Base-by-base conservation (phyloP, 164 flowering plant species). In the Litsea cubeba region DNA sequence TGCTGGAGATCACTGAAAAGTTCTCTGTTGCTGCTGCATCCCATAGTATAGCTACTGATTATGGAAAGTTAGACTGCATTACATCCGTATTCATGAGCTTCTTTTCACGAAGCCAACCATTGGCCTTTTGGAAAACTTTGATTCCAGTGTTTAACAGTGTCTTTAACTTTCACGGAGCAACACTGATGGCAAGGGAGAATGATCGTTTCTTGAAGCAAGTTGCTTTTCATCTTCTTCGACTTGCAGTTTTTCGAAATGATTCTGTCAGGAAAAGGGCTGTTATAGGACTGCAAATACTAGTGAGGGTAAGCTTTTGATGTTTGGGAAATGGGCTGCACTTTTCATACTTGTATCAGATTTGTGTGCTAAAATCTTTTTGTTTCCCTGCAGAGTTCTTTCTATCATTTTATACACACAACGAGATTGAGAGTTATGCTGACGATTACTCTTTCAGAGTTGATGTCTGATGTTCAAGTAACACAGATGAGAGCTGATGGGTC, bases 381-480 rank as follows among this genome's bases (percentile, higher is more conserved):
- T 69, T 72, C 25, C 5, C 24, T 77, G 87, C 94, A 96, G 99
- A 92, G 99, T 80, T 96, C 98, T 49, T 91, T 94, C 85, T 88
- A 81, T 78, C 78, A 91, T 84, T 92, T 92, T 74, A 82, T 76
- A 88, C 97, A 91, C 71, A 92, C 97, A 72, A 91, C 93, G 72
- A 88, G 99, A 78, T 79, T 96, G 82, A 87, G 99, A 82, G 99
- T 86, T 35, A 88, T 96, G 95, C 85, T 96, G 81, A 94, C 97
- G 17, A 96, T 96, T 74, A 94, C 99, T 54, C 75, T 96, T 81
- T 96, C 99, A 3, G 99, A 96, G 82, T 79, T 96, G 78, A 88
- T 94, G 99, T 96, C 99, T 75, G 99, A 96, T 81, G 93, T 96
- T 69, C 99, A 91, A 90, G 94, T 92, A 62, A 96, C 95, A 76